Percentiles rank a stretch among this genome's conserved stretches.
These are phyloP conservation scores for Colletotrichum sp. DNA, from an alignment of 2,329 filamentous ascomycete genomes.

Conservation along the genomic window DNA sequence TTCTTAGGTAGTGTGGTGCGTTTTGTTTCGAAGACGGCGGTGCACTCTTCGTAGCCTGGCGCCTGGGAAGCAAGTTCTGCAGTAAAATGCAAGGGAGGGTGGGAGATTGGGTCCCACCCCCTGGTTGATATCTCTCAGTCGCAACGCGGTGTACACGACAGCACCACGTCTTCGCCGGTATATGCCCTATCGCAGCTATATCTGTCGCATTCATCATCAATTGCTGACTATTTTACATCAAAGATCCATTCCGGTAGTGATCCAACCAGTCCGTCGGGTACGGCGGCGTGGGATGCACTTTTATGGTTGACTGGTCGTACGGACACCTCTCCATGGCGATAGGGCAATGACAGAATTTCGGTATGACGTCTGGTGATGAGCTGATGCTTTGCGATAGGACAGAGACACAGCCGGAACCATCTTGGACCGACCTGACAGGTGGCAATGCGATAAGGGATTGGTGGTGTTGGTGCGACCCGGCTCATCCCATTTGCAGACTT, in stretches of 20 bases:
- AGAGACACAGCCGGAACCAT: background rate
- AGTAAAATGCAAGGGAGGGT: background rate
- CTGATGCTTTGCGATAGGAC: background rate
- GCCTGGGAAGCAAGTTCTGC: background rate
- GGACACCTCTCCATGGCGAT: background rate
- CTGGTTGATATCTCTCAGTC: background rate
- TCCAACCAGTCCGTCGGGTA: background rate
- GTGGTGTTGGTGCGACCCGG: background rate
- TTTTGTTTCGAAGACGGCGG: background rate
- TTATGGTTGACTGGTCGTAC: background rate
- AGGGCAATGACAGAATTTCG: background rate
- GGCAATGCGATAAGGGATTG: background rate
- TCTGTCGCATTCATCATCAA: background rate
- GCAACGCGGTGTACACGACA: background rate
- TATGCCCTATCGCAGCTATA: conserved; percentile 6
- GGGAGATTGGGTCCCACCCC: conserved; percentile 8
- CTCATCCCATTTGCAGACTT: conserved; percentile 4
- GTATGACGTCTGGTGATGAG: background rate
- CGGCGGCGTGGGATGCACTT: background rate
- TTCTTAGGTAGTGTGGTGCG: background rate
- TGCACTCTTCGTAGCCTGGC: background rate
- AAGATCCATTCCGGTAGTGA: background rate
- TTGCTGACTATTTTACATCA: background rate
- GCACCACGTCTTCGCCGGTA: conserved; percentile 2
- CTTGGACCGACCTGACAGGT: background rate